These are phyloP conservation scores for Cutaneotrichosporon sp. DNA, from an alignment of 1,284 basidiomycete genomes.

Conservation along the genomic window DNA sequence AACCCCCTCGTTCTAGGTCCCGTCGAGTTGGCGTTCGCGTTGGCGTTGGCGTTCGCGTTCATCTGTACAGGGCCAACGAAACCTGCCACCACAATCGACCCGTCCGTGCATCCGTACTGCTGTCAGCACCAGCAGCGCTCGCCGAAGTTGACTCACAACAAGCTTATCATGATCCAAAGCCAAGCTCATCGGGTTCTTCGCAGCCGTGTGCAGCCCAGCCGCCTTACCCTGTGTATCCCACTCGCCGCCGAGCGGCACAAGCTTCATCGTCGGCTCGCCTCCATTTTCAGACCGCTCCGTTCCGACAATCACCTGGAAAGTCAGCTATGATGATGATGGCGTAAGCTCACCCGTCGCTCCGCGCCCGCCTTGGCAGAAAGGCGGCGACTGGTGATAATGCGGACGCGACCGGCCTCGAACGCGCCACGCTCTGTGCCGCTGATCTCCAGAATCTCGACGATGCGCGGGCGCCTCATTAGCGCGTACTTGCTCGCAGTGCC, in stretches of 20 bases:
- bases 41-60: too few species aligned
- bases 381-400: constrained; percentile 46
- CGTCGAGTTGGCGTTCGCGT: neutral
- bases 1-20: too few species aligned
- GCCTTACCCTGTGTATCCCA: constrained; percentile 24
- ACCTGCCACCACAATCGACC: constrained; percentile 31
- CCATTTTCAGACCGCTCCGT: constrained; percentile 7
- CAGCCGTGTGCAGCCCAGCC: constrained; percentile 24
- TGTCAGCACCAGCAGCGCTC: neutral
- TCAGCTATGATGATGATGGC: neutral
- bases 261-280: constrained; percentile 13
- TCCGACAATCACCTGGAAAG: constrained; percentile 10
- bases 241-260: constrained; percentile 28
- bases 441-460: constrained; percentile 29
- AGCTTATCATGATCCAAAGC: constrained; percentile 38
- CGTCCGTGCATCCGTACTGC: constrained; percentile 40
- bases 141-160: constrained; percentile 24
- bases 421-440: constrained; percentile 34
- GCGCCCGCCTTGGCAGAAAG: constrained; percentile 45
- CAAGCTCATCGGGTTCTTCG: constrained; percentile 40
- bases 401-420: constrained; percentile 27
- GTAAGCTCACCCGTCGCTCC: constrained; percentile 42
- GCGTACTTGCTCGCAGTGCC: constrained; percentile 15
- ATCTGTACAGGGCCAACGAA: constrained; percentile 27
- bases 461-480: constrained; percentile 16